phyloP scores from a whole-genome alignment of 805 yeast species.

The Lipomyces oligophaga region DNA sequence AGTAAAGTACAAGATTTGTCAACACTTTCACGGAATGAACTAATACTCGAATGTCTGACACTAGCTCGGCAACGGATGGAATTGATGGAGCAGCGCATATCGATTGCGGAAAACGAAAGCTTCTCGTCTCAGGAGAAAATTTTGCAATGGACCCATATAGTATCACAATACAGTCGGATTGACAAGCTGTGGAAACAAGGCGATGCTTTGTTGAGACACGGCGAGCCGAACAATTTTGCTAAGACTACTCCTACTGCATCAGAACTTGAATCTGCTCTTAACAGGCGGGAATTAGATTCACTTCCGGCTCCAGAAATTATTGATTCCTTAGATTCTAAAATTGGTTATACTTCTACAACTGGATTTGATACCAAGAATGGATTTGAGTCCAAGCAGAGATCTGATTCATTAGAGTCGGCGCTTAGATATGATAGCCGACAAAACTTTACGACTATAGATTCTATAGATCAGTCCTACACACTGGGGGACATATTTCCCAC shows the following conservation, averaged over 20 bases:
- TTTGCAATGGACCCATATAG: slow-evolving; percentile 4
- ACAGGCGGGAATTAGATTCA: too few relatives aligned
- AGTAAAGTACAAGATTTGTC: slow-evolving; percentile 5
- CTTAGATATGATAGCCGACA: too few relatives aligned
- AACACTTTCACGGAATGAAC: slow-evolving; percentile 7
- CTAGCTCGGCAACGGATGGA: slow-evolving; percentile 10
- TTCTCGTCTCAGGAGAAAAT: slow-evolving; percentile 6
- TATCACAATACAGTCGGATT: slow-evolving; percentile 13
- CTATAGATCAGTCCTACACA: too few relatives aligned
- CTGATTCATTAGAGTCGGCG: too few relatives aligned
- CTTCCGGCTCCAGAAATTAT: not conserved
- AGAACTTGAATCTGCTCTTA: slow-evolving; percentile 1
- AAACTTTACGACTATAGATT: too few relatives aligned
- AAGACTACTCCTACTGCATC: not conserved
- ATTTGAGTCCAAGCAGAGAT: too few relatives aligned
- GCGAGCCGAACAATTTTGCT: not conserved
- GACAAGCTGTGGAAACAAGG: slow-evolving; percentile 10
- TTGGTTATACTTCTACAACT: too few relatives aligned
- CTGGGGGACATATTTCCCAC: too few relatives aligned
- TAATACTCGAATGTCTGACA: slow-evolving; percentile 5
- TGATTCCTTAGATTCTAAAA: too few relatives aligned
- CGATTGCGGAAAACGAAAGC: slow-evolving; percentile 14
- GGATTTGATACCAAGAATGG: too few relatives aligned
- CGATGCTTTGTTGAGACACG: not conserved
- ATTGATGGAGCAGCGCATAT: slow-evolving; percentile 11